Evolutionary conservation across 306 rosid species (phyloP), one percentile per base, ranked within the genome.

Genomic region (Quercus bicolor): DNA sequence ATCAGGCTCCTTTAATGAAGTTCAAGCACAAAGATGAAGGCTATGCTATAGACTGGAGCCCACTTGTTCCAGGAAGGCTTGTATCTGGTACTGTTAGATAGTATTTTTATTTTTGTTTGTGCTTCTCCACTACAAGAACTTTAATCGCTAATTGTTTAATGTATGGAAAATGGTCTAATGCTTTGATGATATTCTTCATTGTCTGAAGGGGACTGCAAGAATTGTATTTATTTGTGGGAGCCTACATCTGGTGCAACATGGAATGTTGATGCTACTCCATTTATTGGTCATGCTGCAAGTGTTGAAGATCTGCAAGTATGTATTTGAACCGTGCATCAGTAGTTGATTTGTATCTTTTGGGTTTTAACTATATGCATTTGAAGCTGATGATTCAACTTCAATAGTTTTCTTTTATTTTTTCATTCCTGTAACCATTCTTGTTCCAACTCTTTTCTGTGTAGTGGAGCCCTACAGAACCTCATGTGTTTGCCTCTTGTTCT

Each of bases 221-320:
- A 82, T 66, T 76, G 74, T 75, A 90, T 95, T 68, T 86, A 93
- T 88, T 74, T 95, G 62, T 95, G 98, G 98, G 97, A 92, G 82
- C 98, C 98, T 24, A 65, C 95, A 69, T 90, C 93, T 79, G 88
- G 82, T 71, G 76, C 87, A 48, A 53, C 98, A 40, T 95, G 99
- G 97, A 87, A 89, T 79, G 82, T 95, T 80, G 90, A 90, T 77
- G 56, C 77, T 20, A 77, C 86, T 83, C 93, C 98, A 3, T 94
- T 88, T 82, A 29, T 75, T 65, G 99, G 97, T 37, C 98, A 95
- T 81, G 64, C 88, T 43, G 91, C 86, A 64, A 95, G 99, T 71
- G 93, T 95, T 10, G 99, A 95, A 87, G 99, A 95, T 91, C 79
- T 95, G 75, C 99, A 95, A 77, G 98, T 95, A 85, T 59, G 80